Percentiles rank a stretch among this genome's conserved stretches.
Evolutionary conservation across 129 eudicot species (phyloP).

Genomic region (Tagetes erecta): DNA sequence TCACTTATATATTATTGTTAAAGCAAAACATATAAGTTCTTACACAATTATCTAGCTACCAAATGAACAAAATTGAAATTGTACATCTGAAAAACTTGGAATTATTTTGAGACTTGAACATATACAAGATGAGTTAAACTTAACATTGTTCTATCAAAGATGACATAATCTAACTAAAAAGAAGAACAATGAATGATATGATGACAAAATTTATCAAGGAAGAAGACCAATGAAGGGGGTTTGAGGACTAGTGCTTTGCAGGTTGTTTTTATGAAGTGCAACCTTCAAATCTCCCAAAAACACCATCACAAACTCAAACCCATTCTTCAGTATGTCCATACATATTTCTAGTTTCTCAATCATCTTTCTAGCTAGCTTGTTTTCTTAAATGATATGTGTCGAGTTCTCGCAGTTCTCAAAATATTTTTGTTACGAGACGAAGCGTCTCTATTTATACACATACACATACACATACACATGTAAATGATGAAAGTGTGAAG

Average conservation of each 20-base stretch:
- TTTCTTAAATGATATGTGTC: neutral
- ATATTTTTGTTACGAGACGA: too few species aligned
- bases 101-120: neutral
- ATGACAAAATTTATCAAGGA: slow-evolving; percentile 18
- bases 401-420: too few species aligned
- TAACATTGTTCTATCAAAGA: neutral
- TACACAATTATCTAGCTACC: too few species aligned
- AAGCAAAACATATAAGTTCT: too few species aligned
- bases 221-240: slow-evolving; percentile 55
- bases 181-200: too few species aligned
- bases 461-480: neutral
- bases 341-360: slow-evolving; percentile 47
- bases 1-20: too few species aligned
- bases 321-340: slow-evolving; percentile 42
- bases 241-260: slow-evolving; percentile 20
- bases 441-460: too few species aligned
- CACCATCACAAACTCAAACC: slow-evolving; percentile 44
- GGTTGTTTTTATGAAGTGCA: slow-evolving; percentile 27
- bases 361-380: slow-evolving; percentile 24
- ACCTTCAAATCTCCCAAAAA: slow-evolving; percentile 43
- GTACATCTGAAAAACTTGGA: neutral
- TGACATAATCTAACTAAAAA: neutral
- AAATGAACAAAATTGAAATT: neutral
- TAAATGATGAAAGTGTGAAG: slow-evolving; percentile 2
- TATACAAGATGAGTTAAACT: neutral